Conservation (phyloP, 257 asterid species). For the Solanum appendiculatum region DNA sequence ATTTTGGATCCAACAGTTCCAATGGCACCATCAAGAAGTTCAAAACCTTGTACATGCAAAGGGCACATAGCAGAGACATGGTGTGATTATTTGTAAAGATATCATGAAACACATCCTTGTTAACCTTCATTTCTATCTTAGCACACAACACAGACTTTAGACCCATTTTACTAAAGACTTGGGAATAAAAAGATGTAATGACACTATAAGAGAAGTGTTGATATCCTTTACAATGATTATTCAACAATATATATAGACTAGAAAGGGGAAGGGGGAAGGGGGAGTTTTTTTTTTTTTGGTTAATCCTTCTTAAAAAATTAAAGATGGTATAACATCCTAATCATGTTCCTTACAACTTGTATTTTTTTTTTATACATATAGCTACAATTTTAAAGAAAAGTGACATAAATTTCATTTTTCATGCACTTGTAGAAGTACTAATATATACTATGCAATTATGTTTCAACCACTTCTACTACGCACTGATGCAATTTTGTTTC, state of each 20-base stretch:
- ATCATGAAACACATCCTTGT: not conserved
- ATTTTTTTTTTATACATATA: no score
- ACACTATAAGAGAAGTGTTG: not conserved
- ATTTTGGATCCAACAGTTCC: constrained; percentile 4
- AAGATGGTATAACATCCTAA: no score
- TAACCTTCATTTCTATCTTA: not conserved
- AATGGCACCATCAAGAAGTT: constrained; percentile 2
- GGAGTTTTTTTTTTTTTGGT: no score
- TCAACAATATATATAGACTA: not conserved
- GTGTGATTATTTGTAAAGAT: constrained; percentile 2
- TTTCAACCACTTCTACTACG: no score
- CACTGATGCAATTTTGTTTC: no score
- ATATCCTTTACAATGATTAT: not conserved
- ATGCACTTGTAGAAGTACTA: no score
- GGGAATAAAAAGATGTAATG: not conserved
- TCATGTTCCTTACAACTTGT: no score
- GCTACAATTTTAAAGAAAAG: no score
- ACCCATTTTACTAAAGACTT: not conserved
- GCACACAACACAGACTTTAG: not conserved
- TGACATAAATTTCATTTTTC: no score
- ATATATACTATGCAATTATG: no score
- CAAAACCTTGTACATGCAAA: not conserved
- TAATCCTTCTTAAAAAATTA: no score
- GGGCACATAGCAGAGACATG: not conserved
- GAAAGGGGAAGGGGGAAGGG: not conserved